Conservation (phyloP, 495 filamentous ascomycete species). For the Neurospora cerealis region DNA sequence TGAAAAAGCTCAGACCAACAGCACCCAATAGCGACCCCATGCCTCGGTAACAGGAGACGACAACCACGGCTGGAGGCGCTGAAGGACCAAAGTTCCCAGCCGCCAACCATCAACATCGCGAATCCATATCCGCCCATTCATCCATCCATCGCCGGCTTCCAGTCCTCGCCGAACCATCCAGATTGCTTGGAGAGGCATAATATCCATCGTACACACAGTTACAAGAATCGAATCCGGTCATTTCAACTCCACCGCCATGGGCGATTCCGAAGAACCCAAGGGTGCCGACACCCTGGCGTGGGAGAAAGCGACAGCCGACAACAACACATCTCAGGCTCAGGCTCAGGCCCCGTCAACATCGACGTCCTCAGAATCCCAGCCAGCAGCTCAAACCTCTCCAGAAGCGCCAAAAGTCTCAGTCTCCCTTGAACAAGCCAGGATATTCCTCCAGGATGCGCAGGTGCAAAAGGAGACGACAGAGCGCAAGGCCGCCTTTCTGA, state of each 20-base stretch:
- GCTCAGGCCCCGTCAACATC: not conserved
- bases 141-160: not conserved
- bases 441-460: slow-evolving; percentile 72
- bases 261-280: not conserved
- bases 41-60: not conserved
- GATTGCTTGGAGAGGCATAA: not conserved
- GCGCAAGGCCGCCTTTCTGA: slow-evolving; percentile 68
- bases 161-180: not conserved
- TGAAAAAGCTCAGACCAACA: not conserved
- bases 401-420: slow-evolving; percentile 23
- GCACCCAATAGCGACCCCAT: not conserved
- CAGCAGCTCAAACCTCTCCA: not conserved
- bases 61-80: not conserved
- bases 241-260: not conserved
- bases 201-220: not conserved
- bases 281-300: not conserved
- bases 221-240: not conserved
- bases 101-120: not conserved
- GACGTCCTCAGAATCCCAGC: not conserved
- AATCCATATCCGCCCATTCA: not conserved
- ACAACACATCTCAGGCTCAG: slow-evolving; percentile 3
- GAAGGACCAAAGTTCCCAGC: not conserved
- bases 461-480: slow-evolving; percentile 60
- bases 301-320: not conserved
- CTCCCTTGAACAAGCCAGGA: slow-evolving; percentile 58